Conservation (phyloP, 2,329 filamentous ascomycete genomes). For the Claviceps lovelessii region DNA sequence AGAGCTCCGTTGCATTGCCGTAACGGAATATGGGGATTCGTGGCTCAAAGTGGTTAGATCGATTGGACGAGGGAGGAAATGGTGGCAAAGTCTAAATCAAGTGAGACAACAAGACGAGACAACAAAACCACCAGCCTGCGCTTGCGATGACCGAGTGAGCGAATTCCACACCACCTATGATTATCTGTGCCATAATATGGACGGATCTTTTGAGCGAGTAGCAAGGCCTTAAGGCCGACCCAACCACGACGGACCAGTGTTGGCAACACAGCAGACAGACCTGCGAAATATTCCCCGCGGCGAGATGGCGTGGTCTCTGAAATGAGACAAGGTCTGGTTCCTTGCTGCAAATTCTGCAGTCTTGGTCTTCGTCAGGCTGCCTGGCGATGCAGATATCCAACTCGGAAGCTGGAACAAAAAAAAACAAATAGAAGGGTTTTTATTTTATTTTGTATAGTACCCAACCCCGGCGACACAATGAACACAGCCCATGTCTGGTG, state of each 20-base stretch:
- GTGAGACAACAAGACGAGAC: constrained; percentile 8
- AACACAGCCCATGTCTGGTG: neutral
- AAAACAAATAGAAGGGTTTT: neutral
- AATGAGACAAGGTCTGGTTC: neutral
- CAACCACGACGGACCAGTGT: neutral
- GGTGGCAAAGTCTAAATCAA: neutral
- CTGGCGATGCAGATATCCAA: neutral
- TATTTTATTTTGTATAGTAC: neutral
- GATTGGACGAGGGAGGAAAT: neutral
- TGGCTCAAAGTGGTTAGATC: neutral
- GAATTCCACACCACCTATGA: neutral
- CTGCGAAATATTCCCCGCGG: neutral
- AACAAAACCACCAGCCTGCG: constrained; percentile 1
- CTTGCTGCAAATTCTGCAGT: neutral
- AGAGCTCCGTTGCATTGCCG: neutral
- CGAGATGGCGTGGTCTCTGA: neutral
- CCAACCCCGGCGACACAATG: neutral
- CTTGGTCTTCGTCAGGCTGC: neutral
- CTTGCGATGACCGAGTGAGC: neutral
- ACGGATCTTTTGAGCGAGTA: no score
- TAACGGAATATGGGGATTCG: neutral
- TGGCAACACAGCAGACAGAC: neutral
- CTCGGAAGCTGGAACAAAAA: neutral
- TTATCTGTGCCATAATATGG: neutral
- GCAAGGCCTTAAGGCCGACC: no score